Evolutionary conservation across 768 basidiomycete species (phyloP).

Genomic region (Tephrocybe sp.): DNA sequence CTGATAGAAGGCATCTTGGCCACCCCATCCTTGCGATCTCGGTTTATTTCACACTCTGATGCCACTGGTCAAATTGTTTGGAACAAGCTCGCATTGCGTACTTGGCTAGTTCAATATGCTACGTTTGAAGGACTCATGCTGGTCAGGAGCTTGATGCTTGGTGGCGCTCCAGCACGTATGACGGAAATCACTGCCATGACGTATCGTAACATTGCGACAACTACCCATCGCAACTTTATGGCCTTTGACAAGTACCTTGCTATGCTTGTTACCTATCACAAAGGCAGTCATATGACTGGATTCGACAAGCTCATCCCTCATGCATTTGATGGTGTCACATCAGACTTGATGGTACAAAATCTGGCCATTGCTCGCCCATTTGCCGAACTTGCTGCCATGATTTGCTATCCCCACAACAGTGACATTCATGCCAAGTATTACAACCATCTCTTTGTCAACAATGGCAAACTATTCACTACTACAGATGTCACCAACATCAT

Average conservation of each 20-base stretch:
- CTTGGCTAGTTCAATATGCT: conserved; percentile 9
- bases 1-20: not conserved
- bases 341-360: conserved; percentile 25
- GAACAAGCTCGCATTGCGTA: not conserved
- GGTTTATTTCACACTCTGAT: not conserved
- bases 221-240: conserved; percentile 9
- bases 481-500: conserved; percentile 11
- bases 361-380: conserved; percentile 21
- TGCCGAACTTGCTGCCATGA: conserved; percentile 1
- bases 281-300: conserved; percentile 14
- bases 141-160: conserved; percentile 5
- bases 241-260: conserved; percentile 16
- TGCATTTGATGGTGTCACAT: conserved; percentile 19
- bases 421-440: conserved; percentile 7
- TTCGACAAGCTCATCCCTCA: conserved; percentile 26
- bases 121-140: conserved; percentile 6
- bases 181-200: conserved; percentile 12
- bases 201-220: conserved; percentile 6
- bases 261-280: conserved; percentile 17
- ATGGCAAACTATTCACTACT: conserved; percentile 11
- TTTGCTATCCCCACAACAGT: not conserved
- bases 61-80: not conserved
- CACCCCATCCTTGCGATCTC: not conserved
- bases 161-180: conserved; percentile 17
- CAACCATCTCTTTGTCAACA: conserved; percentile 18